A percentile compares a stretch with the other conserved stretches of the same genome.
phyloP scores from a whole-genome alignment of 768 basidiomycete species.

The Mycena galericulata region DNA sequence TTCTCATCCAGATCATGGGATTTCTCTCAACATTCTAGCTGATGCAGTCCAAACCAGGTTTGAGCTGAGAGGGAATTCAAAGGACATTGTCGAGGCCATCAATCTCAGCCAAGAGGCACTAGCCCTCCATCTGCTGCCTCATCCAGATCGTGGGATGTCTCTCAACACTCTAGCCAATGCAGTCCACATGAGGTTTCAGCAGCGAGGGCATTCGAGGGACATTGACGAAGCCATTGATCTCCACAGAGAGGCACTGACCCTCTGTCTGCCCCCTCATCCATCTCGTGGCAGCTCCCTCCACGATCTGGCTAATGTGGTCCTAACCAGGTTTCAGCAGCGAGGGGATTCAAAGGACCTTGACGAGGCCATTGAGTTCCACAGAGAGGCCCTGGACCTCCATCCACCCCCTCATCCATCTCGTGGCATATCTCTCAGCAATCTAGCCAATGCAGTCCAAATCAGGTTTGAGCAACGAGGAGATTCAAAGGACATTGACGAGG shows the following conservation, averaged over 20 bases:
- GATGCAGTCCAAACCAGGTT: constrained; percentile 35
- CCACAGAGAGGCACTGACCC: constrained; percentile 36
- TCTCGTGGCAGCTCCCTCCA: background rate
- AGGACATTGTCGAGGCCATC: constrained; percentile 44
- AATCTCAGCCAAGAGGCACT: constrained; percentile 35
- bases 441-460: background rate
- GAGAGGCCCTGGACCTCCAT: background rate
- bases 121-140: constrained; percentile 30
- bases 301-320: constrained; percentile 7
- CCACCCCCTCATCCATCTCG: background rate
- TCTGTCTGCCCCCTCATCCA: constrained; percentile 36
- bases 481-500: constrained; percentile 8
- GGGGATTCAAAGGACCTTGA: constrained; percentile 3
- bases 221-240: constrained; percentile 43
- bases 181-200: constrained; percentile 37
- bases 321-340: too few species aligned
- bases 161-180: constrained; percentile 35
- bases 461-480: background rate
- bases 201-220: constrained; percentile 40
- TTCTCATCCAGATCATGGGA: constrained; percentile 15
- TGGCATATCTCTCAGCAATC: background rate
- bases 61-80: constrained; percentile 38
- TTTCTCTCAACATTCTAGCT: constrained; percentile 28
- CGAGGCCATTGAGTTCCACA: constrained; percentile 1
- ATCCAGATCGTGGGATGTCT: background rate